Evolutionary conservation across 345 rosid genomes (phyloP), one percentile per base, ranked within the genome.

Genomic region (Chamaenerion angustifolium): DNA sequence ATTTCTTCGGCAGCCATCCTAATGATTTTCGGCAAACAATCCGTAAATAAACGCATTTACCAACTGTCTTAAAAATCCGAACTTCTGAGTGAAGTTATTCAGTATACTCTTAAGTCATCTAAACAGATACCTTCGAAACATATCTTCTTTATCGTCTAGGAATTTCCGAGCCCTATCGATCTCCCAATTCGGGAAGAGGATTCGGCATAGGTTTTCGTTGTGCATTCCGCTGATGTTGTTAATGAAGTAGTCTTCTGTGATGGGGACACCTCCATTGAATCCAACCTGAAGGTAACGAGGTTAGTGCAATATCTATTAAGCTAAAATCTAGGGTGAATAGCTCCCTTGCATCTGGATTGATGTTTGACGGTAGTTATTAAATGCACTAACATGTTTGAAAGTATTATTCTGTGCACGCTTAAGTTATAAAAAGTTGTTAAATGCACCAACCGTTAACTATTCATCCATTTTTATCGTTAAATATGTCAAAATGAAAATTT

Each of bases 1-100:
- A 70, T n/a, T 54, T 67, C 40, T 41, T 67, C 79, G 0, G 70
- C 37, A 14, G 72, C 73, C 67, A 74, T 51, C 52, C 74, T 73
- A 66, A 47, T 3, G 16, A 46, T 18, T 7, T 46, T 23, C 11
- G 11, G 11, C 16, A 6, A 46, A 46, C n/a, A 8, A 7, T 16
- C 23, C 16, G 31, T 6, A 47, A 27, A 47, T 10, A 16, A 10
- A 16, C 19, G 1, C 0, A 2, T 16, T 5, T 46, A 43, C n/a
- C n/a, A n/a, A n/a, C n/a, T n/a, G n/a, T n/a, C n/a, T n/a, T n/a
- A n/a, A n/a, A n/a, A n/a, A n/a, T n/a, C n/a, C n/a, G n/a, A n/a
- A n/a, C n/a, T n/a, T n/a, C n/a, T n/a, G n/a, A n/a, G n/a, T n/a
- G n/a, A n/a, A n/a, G n/a, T n/a, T n/a, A n/a, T n/a, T n/a, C n/a